A percentile compares a stretch with the other conserved stretches of the same genome.
Evolutionary conservation across 441 rosid species (phyloP).

Genomic region (Pelargonium citronellum): DNA sequence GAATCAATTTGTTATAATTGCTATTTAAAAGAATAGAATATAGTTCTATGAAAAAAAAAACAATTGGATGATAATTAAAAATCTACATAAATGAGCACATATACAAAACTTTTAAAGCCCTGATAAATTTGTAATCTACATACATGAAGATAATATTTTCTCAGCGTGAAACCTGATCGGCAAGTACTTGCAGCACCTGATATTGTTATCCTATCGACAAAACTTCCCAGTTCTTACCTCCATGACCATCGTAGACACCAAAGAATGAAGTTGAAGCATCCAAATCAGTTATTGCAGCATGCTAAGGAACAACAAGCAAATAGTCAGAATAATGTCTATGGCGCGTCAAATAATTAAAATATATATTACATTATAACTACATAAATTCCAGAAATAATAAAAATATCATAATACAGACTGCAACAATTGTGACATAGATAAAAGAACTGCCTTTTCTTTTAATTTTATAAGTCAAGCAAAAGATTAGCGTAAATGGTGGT

Average conservation of each 20-base stretch:
- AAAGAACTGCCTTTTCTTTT: not conserved
- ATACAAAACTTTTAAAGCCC: no score
- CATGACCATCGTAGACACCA: slow-evolving; percentile 98
- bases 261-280: slow-evolving; percentile 78
- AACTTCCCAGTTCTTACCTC: slow-evolving; percentile 54
- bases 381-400: not conserved
- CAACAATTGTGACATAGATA: not conserved
- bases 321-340: slow-evolving; percentile 20
- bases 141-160: no score
- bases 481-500: not conserved
- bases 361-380: not conserved
- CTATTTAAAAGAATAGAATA: no score
- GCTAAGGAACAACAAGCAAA: slow-evolving; percentile 27
- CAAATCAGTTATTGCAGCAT: slow-evolving; percentile 56
- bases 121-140: no score
- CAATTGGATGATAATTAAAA: no score
- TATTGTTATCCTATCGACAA: not conserved
- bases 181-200: no score
- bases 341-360: slow-evolving; percentile 11
- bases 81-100: no score
- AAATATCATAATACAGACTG: not conserved
- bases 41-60: no score
- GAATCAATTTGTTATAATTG: no score
- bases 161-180: no score
- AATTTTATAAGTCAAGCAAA: not conserved